Evolutionary conservation across 2,329 filamentous ascomycete species (phyloP), one percentile per base, ranked within the genome.

Genomic region (Xylaria sp.): DNA sequence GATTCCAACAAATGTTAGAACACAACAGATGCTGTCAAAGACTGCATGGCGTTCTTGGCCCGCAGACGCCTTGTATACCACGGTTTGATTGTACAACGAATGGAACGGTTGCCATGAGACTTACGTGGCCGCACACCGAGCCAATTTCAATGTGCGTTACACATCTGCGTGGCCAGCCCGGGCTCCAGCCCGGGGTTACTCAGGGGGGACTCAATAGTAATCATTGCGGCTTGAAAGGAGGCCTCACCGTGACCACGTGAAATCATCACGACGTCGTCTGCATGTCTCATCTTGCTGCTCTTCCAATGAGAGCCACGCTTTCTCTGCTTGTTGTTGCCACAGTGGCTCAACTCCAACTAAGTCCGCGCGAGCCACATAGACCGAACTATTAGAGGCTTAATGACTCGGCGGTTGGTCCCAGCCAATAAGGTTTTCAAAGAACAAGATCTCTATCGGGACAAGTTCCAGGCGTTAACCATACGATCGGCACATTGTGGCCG

Each of bases 231-330:
- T 32, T 43, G 66, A 67, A 65, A 65, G 55, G 62, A 59, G 55
- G 63, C 73, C 72, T 74, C 72, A 55, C 30, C 53, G 45, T 39
- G 66, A 53, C 69, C 70, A 71, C 67, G 65, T 71, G 70, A 59
- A 53, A 28, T 58, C 55, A 53, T 67, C 62, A 65, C 55, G 63
- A 69, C 63, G 67, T 67, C 66, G 70, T 67, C 41, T 62, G 65
- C 64, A 71, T 70, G 69, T 72, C 65, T 71, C 72, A 67, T 67
- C 12, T 43, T 8, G 23, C 12, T 18, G 25, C 2, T 50, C 53
- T 58, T 46, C 72, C 72, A 73, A 75, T 74, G 53, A 63, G 64
- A 66, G 59, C 13, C 25, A 36, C 56, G 28, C 62, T 63, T 69
- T 72, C 73, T 18, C 15, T 7, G 20, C 12, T 56, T 36, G 13